These are phyloP conservation scores for Porphyrellus cyaneotinctus DNA, from an alignment of 768 basidiomycete genomes.

Conservation along the genomic window DNA sequence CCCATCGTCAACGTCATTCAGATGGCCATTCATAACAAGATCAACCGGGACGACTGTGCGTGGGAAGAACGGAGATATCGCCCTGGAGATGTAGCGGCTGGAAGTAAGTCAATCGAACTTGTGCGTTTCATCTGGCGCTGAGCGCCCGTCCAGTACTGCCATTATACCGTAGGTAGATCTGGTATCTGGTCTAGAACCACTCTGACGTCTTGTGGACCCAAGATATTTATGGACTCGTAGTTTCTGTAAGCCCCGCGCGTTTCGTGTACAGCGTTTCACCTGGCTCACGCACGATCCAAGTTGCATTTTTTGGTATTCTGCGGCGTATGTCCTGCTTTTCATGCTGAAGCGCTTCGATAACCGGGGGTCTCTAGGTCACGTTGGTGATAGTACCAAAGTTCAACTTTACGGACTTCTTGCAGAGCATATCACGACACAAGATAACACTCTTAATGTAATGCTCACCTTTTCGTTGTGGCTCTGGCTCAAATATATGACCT, in stretches of 20 bases:
- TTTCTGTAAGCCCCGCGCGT: slow-evolving; percentile 39
- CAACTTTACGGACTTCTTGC: slow-evolving; percentile 56
- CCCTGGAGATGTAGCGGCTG: slow-evolving; percentile 56
- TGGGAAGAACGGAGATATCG: slow-evolving; percentile 39
- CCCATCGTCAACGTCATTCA: slow-evolving; percentile 65
- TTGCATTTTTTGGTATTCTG: slow-evolving; percentile 51
- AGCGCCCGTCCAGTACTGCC: slow-evolving; percentile 44
- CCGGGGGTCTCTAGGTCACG: slow-evolving; percentile 38
- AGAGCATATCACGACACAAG: slow-evolving; percentile 54
- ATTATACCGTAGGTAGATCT: slow-evolving; percentile 49
- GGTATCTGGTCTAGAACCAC: not conserved
- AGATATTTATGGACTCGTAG: slow-evolving; percentile 62
- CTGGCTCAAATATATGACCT: not conserved
- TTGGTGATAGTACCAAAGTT: slow-evolving; percentile 62
- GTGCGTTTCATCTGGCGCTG: not conserved
- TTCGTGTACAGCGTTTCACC: not conserved
- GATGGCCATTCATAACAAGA: slow-evolving; percentile 47
- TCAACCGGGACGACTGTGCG: slow-evolving; percentile 37
- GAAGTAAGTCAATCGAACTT: slow-evolving; percentile 40
- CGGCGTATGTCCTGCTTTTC: slow-evolving; percentile 37
- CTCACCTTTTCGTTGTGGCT: not conserved
- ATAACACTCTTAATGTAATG: slow-evolving; percentile 54
- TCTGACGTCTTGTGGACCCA: slow-evolving; percentile 13
- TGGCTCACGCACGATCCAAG: slow-evolving; percentile 27
- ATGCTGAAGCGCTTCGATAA: not conserved